Percentiles rank a stretch among this genome's conserved stretches.
These are phyloP conservation scores for Hypoxylon subgilvum DNA, from an alignment of 495 filamentous ascomycete species.

Conservation along the genomic window DNA sequence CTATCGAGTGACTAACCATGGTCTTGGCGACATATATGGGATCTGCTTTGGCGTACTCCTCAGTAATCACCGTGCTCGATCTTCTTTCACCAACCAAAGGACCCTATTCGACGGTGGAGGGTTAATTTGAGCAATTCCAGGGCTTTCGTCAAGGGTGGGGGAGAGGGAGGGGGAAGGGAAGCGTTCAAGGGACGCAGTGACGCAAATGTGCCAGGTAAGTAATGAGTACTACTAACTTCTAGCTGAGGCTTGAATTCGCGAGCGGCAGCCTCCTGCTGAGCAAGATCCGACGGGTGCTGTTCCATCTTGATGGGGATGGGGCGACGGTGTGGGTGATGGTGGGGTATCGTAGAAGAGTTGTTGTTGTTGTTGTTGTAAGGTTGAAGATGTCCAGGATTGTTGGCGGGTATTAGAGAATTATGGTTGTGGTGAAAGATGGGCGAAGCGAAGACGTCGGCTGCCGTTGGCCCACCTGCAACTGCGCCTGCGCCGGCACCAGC, in stretches of 20 bases:
- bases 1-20: constrained; percentile 62
- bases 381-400: constrained; percentile 38
- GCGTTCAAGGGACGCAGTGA: not conserved
- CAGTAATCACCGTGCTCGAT: constrained; percentile 76
- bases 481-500: constrained; percentile 17
- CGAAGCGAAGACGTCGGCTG: constrained; percentile 38
- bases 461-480: constrained; percentile 26
- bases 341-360: constrained; percentile 32
- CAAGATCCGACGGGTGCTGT: constrained; percentile 47
- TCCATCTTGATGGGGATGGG: constrained; percentile 49
- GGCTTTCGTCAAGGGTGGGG: not conserved
- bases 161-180: not conserved
- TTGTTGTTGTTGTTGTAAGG: constrained; percentile 42
- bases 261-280: constrained; percentile 62
- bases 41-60: constrained; percentile 92
- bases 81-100: constrained; percentile 80
- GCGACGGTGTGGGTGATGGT: constrained; percentile 24
- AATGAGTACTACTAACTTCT: constrained; percentile 61
- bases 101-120: constrained; percentile 65
- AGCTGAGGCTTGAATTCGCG: constrained; percentile 70
- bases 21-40: constrained; percentile 84
- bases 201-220: too few species aligned
- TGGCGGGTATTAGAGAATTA: constrained; percentile 47
- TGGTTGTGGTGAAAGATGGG: constrained; percentile 55
- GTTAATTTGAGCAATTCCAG: constrained; percentile 12